Conservation (phyloP, 352 stramenopile genomes). For the Salisapilia sapeloensis region DNA sequence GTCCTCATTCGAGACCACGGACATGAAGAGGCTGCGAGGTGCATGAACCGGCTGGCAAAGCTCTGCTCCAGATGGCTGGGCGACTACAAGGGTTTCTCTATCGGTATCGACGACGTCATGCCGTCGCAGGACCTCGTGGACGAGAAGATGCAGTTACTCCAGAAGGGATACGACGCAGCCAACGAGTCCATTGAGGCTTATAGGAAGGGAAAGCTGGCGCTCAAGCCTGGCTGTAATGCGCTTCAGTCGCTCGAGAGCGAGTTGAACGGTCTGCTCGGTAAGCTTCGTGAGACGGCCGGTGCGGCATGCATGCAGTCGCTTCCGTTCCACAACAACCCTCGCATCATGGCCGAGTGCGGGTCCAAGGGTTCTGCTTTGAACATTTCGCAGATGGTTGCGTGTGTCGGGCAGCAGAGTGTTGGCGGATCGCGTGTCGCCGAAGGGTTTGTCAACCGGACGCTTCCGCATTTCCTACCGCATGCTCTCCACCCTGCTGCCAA, state of each 20-base stretch:
- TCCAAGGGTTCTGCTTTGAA: constrained; percentile 98
- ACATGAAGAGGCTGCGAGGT: constrained; percentile 80
- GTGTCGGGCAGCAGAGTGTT: constrained; percentile 97
- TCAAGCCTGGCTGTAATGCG: constrained; percentile 94
- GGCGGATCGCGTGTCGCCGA: constrained; percentile 96
- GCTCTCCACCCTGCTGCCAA: constrained; percentile 93
- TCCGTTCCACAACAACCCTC: constrained; percentile 93
- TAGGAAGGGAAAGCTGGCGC: constrained; percentile 83
- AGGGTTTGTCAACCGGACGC: constrained; percentile 96
- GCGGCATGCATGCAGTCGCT: constrained; percentile 96
- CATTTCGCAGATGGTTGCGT: constrained; percentile 99
- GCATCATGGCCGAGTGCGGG: constrained; percentile 98
- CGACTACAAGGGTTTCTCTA: constrained; percentile 96
- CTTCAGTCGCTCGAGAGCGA: constrained; percentile 98
- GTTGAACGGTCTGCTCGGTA: constrained; percentile 94
- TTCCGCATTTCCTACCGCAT: constrained; percentile 92
- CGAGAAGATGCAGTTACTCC: constrained; percentile 91
- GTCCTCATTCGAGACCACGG: constrained; percentile 95
- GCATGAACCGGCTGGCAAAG: constrained; percentile 98
- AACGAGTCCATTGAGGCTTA: constrained; percentile 90
- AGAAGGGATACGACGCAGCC: constrained; percentile 68
- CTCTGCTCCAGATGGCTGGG: constrained; percentile 95
- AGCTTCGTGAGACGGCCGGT: constrained; percentile 94
- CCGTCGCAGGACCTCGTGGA: constrained; percentile 87
- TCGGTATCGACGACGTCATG: constrained; percentile 99